phyloP scores from a whole-genome alignment of 1,139 yeast species.

The Geotrichum histeridarum region DNA sequence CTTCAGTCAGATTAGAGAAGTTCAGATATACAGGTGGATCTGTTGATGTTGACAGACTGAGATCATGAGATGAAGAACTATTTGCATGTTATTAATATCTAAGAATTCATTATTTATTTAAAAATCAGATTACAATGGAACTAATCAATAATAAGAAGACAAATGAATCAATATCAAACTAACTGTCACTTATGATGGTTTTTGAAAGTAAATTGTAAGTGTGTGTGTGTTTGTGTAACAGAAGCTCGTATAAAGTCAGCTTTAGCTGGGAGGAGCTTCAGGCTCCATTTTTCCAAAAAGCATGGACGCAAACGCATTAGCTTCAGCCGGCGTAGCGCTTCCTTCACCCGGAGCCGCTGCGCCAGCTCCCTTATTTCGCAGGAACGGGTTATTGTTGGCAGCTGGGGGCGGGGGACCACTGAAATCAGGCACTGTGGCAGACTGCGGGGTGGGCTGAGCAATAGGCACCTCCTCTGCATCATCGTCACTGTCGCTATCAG shows the following conservation, averaged over 20 bases:
- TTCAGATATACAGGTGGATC: too few relatives aligned
- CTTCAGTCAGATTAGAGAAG: too few relatives aligned
- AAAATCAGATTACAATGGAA: too few relatives aligned
- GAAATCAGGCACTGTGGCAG: constrained; percentile 15
- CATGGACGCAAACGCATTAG: constrained; percentile 58
- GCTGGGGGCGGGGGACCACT: constrained; percentile 14
- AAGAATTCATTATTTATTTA: too few relatives aligned
- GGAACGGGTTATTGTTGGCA: constrained; percentile 39
- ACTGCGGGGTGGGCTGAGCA: constrained; percentile 7
- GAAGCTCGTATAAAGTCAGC: not conserved
- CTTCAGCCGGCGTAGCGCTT: constrained; percentile 37
- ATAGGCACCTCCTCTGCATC: constrained; percentile 25
- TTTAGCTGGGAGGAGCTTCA: constrained; percentile 4
- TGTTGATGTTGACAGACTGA: too few relatives aligned
- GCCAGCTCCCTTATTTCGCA: constrained; percentile 26
- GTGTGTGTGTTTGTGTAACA: not conserved
- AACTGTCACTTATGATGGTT: too few relatives aligned
- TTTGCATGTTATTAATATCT: too few relatives aligned
- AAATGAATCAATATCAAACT: too few relatives aligned
- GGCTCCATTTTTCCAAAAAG: constrained; percentile 57
- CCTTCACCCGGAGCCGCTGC: not conserved
- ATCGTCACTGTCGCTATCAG: constrained; percentile 29
- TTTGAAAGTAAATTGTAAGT: too few relatives aligned
- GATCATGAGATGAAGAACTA: too few relatives aligned
- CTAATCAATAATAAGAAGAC: too few relatives aligned